Base-by-base conservation (phyloP, 1,284 basidiomycete genomes). In the Cystobasidiaceae sp. region DNA sequence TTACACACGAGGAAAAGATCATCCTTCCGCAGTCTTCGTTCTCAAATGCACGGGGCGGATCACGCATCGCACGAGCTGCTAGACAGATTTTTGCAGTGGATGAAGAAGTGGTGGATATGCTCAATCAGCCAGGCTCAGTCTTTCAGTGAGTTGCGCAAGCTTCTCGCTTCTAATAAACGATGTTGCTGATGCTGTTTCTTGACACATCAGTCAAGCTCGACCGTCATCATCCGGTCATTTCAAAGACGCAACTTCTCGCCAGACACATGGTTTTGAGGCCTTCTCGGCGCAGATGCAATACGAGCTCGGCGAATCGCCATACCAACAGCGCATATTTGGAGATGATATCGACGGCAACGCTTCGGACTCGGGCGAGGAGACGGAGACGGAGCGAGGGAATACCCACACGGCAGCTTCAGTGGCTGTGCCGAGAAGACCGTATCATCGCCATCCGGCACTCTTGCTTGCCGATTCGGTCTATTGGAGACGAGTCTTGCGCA, bases 391-490 rank as follows among this genome's bases (percentile, higher is more conserved):
- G 33, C 15, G 7, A 17, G 15, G 2, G 9, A 17, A 34, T 6
- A 17, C n/a, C 8, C 37, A 44, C n/a, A n/a, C n/a, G n/a, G n/a
- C n/a, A n/a, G n/a, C n/a, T n/a, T n/a, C n/a, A n/a, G n/a, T n/a
- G n/a, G n/a, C n/a, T n/a, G n/a, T n/a, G 45, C 13, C 15, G 45
- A 17, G 25, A n/a, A 2, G 54, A 28, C 54, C 39, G 30, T 32
- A 15, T 56, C 37, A 41, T 6, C n/a, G 54, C n/a, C n/a, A n/a
- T n/a, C n/a, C n/a, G n/a, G n/a, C n/a, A n/a, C n/a, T n/a, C n/a
- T n/a, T n/a, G n/a, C n/a, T n/a, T n/a, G n/a, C n/a, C n/a, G n/a
- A 63, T 23, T 30, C 60, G 15, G 60, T 63, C 23, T 63, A 63
- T 21, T 63, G 60, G 60, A 43, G 60, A 17, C 30, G 60, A 25